Evolutionary conservation across 495 filamentous ascomycete genomes (phyloP).

Genomic region (Penicillium riverlandense): DNA sequence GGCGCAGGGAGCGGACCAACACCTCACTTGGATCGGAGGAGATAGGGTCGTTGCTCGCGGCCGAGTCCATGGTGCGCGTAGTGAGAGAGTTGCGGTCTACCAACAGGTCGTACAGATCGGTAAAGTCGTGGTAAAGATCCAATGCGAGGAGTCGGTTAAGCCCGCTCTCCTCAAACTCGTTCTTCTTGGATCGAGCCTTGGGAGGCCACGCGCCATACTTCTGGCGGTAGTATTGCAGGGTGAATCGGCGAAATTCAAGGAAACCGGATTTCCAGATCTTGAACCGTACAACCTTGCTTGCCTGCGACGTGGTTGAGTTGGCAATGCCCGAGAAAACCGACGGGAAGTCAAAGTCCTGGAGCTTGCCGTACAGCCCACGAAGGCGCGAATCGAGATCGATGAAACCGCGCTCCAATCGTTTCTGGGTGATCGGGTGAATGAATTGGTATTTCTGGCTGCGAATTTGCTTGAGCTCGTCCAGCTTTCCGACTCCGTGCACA

Average conservation of each 20-base stretch:
- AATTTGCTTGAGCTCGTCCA: conserved; percentile 62
- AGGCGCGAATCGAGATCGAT: conserved; percentile 69
- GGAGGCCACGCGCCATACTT: conserved; percentile 92
- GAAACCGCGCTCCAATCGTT: conserved; percentile 71
- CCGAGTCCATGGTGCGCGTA: conserved; percentile 44
- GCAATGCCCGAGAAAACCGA: conserved; percentile 83
- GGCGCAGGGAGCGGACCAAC: conserved; percentile 52
- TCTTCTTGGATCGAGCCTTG: conserved; percentile 86
- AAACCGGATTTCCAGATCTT: conserved; percentile 75
- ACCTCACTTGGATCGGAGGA: conserved; percentile 36
- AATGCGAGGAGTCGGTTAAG: conserved; percentile 77
- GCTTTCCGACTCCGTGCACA: conserved; percentile 86
- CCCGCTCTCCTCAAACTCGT: conserved; percentile 75
- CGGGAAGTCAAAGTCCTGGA: conserved; percentile 85
- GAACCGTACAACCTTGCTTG: conserved; percentile 73
- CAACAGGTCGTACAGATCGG: conserved; percentile 78
- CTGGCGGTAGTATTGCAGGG: conserved; percentile 70
- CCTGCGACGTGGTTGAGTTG: conserved; percentile 63
- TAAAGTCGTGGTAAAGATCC: conserved; percentile 80
- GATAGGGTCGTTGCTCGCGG: conserved; percentile 16
- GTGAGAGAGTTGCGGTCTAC: conserved; percentile 61
- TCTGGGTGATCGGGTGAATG: conserved; percentile 63
- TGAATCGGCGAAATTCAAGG: conserved; percentile 62
- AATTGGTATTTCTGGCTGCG: conserved; percentile 59
- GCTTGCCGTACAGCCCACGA: conserved; percentile 55